Percentiles rank a stretch among this genome's conserved stretches.
Conservation (phyloP, 352 stramenopile species). For the Saprolegnia parasitica region DNA sequence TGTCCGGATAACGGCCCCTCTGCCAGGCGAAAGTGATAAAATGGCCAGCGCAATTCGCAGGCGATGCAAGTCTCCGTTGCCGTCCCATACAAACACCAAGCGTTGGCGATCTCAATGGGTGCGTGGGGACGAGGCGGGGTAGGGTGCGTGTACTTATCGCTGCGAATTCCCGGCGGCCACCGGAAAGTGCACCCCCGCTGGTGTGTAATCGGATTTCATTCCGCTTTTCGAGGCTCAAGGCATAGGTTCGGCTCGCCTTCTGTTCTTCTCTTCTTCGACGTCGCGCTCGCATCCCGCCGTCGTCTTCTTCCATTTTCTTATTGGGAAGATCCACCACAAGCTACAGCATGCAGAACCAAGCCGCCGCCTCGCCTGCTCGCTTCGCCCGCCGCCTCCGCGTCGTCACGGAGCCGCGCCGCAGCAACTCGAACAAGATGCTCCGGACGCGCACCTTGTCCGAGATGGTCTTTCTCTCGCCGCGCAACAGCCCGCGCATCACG, state of each 20-base stretch:
- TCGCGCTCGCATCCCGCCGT: background rate
- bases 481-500: constrained; percentile 50
- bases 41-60: too few species aligned
- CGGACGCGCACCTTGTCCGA: constrained; percentile 69
- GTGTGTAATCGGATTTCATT: constrained; percentile 16
- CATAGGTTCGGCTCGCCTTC: constrained; percentile 22
- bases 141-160: background rate
- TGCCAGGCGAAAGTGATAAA: too few species aligned
- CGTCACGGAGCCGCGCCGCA: constrained; percentile 78
- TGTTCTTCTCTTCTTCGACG: constrained; percentile 27
- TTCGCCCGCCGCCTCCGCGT: constrained; percentile 65
- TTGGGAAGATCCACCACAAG: constrained; percentile 10
- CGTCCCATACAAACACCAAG: background rate
- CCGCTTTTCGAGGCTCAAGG: constrained; percentile 19
- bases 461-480: constrained; percentile 67
- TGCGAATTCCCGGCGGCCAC: background rate
- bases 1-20: too few species aligned
- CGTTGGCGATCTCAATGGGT: background rate
- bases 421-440: constrained; percentile 85
- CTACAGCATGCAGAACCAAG: background rate
- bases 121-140: background rate
- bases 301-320: constrained; percentile 25
- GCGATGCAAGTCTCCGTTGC: too few species aligned
- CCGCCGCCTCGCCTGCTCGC: constrained; percentile 6
- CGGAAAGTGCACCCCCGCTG: background rate